phyloP scores from a whole-genome alignment of 148 eudicot species.

The Fagopyrum esculentum region DNA sequence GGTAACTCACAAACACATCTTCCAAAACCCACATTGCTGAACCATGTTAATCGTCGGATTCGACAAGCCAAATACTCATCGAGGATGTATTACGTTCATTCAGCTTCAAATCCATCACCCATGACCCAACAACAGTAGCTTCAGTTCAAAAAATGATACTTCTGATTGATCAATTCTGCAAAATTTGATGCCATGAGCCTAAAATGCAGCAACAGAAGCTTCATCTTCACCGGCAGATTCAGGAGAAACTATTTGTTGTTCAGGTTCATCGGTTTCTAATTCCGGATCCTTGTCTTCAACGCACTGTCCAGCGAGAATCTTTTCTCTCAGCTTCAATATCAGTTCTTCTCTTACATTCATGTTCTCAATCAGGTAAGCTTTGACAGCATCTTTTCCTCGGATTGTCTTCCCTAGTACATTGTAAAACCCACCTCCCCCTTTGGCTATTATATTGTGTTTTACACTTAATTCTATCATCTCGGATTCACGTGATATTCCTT shows the following conservation, averaged over 20 bases:
- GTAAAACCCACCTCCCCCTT: conserved; percentile 32
- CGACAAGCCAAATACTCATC: background rate
- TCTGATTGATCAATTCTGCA: background rate
- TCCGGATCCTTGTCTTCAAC: conserved; percentile 25
- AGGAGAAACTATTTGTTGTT: conserved; percentile 20
- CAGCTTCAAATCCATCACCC: background rate
- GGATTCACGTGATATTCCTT: conserved; percentile 61
- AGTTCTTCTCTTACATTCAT: conserved; percentile 44
- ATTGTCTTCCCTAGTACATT: conserved; percentile 32
- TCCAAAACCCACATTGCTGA: background rate
- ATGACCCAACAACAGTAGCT: too few species aligned
- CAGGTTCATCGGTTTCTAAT: conserved; percentile 24
- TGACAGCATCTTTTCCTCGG: conserved; percentile 60
- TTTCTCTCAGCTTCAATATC: conserved; percentile 42
- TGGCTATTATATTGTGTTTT: conserved; percentile 66
- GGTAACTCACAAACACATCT: background rate
- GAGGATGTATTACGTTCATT: background rate
- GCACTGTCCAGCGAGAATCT: conserved; percentile 33
- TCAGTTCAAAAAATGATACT: background rate
- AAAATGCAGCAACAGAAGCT: conserved; percentile 34
- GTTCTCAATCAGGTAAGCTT: conserved; percentile 44
- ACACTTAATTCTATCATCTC: conserved; percentile 67
- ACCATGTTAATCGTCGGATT: background rate
- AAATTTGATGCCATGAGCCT: background rate
- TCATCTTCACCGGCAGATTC: conserved; percentile 62